Evolutionary conservation across 2,329 filamentous ascomycete species (phyloP), one percentile per base, ranked within the genome.

Genomic region (Westerdykella sp.): DNA sequence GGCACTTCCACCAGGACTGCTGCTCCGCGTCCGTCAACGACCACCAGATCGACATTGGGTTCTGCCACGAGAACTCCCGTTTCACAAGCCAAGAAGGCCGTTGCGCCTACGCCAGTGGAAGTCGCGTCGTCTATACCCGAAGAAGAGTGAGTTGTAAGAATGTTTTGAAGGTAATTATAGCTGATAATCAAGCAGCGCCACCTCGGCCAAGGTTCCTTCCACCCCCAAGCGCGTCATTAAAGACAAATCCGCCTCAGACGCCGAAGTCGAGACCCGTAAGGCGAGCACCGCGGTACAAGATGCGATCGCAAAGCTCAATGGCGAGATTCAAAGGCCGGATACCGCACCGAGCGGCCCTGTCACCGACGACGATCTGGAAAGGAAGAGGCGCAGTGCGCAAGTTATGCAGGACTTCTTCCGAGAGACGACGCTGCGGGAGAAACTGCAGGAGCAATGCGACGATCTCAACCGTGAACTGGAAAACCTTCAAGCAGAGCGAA

Each of bases 381-480:
- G 51, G 37, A 60, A 59, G 45, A 44, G 60, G 15, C 56, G 56
- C 39, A 65, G 59, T 47, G 56, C 56, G 6, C 56, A 63, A 46
- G 59, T 66, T 35, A 66, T 67, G 63, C 62, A 65, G 21, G 62
- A 67, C 47, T 67, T 67, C 48, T 62, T 67, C 55, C 65, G 63
- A 47, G 63, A 67, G 50, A 67, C 63, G 2, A 65, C 49, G 25
- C 37, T 59, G n/a, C 57, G 63, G 40, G 63, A 67, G 40, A 49
- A 60, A 49, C 54, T 67, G 37, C 62, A 66, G 45, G 60, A 66
- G 45, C 53, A 63, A 42, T 56, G 56, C 49, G 55, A 65, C 40
- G 60, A 65, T 41, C 56, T 66, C 39, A 55, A 34, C 34, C 51
- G 51, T 6, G 59, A 66, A 41, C 53, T 65, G 6, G 59, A 63